Evolutionary conservation across 176 grass and related monocot genomes (phyloP).

Genomic region (Cenchrus purpureus): DNA sequence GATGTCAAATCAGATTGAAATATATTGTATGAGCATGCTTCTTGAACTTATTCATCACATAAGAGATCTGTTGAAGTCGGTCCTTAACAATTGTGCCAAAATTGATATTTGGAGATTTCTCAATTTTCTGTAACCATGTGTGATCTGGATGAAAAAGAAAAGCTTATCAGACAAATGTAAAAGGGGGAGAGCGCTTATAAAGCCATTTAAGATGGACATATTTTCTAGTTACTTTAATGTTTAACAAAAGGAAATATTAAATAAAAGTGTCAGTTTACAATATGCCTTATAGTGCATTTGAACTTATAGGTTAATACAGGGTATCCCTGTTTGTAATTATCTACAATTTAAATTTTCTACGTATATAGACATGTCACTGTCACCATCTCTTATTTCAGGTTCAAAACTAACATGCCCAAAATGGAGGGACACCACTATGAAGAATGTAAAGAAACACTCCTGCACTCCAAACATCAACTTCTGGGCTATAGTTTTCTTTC

Average conservation of each 20-base stretch:
- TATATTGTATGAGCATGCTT: conserved; percentile 83
- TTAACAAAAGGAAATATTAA: conserved; percentile 41
- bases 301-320: background rate
- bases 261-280: conserved; percentile 33
- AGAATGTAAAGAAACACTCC: conserved; percentile 91
- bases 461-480: conserved; percentile 99
- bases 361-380: background rate
- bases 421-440: conserved; percentile 27
- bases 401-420: conserved; percentile 74
- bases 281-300: background rate
- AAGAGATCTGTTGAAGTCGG: conserved; percentile 88
- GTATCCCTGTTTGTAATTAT: background rate
- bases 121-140: conserved; percentile 90
- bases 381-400: conserved; percentile 17
- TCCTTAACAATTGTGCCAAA: conserved; percentile 84
- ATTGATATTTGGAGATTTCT: conserved; percentile 93
- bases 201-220: background rate
- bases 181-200: background rate
- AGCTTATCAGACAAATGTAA: conserved; percentile 18
- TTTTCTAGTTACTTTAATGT: background rate
- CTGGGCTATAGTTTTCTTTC: conserved; percentile 92
- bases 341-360: background rate
- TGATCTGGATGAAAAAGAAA: conserved; percentile 62
- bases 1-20: conserved; percentile 38
- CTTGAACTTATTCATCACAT: conserved; percentile 96